Percentiles rank a stretch among this genome's conserved stretches.
Conservation (phyloP, 108 stramenopile genomes). For the Nitzschia sp. region DNA sequence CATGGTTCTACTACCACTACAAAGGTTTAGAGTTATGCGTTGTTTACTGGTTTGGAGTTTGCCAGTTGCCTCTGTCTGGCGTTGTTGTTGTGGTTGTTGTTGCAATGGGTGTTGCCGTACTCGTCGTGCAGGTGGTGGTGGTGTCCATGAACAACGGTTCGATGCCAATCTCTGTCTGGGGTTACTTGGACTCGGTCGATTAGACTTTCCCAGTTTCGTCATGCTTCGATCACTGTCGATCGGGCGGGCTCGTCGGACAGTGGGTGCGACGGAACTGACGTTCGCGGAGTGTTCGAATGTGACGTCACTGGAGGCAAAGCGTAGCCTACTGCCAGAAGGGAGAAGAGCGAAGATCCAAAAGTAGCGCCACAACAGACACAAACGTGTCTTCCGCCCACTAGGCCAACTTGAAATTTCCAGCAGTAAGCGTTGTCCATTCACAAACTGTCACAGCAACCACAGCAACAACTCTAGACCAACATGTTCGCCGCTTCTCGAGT, state of each 20-base stretch:
- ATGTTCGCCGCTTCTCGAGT: conserved; percentile 21
- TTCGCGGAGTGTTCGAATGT: background rate
- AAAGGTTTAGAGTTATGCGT: background rate
- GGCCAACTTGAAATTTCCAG: too few species aligned
- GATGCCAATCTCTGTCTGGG: background rate
- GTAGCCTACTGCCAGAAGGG: too few species aligned
- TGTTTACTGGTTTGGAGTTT: background rate
- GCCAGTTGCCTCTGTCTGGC: background rate
- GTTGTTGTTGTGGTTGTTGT: background rate
- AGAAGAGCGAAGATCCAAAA: too few species aligned
- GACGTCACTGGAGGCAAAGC: background rate
- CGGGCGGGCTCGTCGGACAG: background rate
- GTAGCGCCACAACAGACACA: too few species aligned
- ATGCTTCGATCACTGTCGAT: conserved; percentile 16
- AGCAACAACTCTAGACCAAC: background rate
- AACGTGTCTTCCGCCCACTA: too few species aligned
- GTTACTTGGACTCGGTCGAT: background rate
- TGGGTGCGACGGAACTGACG: background rate
- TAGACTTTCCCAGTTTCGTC: background rate
- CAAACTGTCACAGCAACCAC: background rate
- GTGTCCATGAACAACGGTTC: background rate
- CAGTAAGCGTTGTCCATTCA: background rate
- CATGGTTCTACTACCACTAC: background rate
- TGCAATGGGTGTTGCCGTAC: background rate
- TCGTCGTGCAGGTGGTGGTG: background rate